These are phyloP conservation scores for Rhamnella rubrinervis DNA, from an alignment of 331 rosid genomes.

Conservation along the genomic window DNA sequence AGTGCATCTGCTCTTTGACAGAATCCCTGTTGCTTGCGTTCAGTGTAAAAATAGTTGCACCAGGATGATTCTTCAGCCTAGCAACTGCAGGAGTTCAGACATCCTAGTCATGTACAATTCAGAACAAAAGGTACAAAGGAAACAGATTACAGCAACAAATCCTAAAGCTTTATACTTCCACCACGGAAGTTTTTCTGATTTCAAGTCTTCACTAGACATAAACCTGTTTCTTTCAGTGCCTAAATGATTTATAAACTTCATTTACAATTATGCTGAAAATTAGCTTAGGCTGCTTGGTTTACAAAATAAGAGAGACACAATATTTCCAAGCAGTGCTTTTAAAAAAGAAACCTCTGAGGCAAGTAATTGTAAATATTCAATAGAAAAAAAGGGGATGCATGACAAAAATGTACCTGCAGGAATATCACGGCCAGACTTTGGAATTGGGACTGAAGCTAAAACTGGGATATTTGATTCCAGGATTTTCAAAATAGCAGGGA, in stretches of 20 bases:
- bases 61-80: conserved; percentile 66
- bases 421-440: conserved; percentile 75
- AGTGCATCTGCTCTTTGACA: conserved; percentile 49
- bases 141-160: no score
- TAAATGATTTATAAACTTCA: no score
- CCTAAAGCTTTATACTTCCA: neutral
- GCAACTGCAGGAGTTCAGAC: conserved; percentile 57
- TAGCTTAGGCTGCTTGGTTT: no score
- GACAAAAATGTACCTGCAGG: conserved; percentile 54
- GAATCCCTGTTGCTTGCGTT: conserved; percentile 59
- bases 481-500: conserved; percentile 71
- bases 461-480: conserved; percentile 71
- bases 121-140: conserved; percentile 2
- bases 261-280: no score
- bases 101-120: conserved; percentile 16
- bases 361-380: neutral
- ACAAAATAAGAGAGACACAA: no score
- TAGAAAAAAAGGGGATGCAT: neutral
- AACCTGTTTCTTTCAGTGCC: no score
- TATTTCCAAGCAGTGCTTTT: no score
- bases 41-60: conserved; percentile 60
- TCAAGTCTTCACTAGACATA: no score
- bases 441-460: conserved; percentile 84
- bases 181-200: no score
- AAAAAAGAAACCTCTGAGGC: no score